Percentiles rank a stretch among this genome's conserved stretches.
These are phyloP conservation scores for Paracamarosporium sp. DNA, from an alignment of 2,329 filamentous ascomycete genomes.

Conservation along the genomic window DNA sequence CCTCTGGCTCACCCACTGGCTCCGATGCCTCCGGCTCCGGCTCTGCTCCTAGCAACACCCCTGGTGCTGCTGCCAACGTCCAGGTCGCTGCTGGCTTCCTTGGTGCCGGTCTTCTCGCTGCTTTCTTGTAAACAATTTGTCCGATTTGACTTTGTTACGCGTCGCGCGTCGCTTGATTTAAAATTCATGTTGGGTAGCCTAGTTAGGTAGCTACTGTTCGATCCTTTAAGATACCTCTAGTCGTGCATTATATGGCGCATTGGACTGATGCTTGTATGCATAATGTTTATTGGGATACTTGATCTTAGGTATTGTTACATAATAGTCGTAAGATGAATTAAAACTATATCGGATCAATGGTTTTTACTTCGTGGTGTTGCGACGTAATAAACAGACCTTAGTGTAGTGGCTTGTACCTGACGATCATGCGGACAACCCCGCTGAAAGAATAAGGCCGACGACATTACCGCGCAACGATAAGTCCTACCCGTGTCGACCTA, in stretches of 20 bases:
- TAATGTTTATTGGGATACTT: background rate
- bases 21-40: conserved; percentile 18
- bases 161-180: conserved; percentile 3
- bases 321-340: conserved; percentile 2
- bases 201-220: conserved; percentile 17
- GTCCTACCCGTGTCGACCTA: too few species aligned
- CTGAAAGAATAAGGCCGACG: too few species aligned
- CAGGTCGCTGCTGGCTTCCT: conserved; percentile 38
- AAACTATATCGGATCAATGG: background rate
- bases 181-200: conserved; percentile 3
- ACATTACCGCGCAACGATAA: too few species aligned
- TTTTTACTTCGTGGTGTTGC: background rate
- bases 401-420: background rate
- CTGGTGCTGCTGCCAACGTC: conserved; percentile 37
- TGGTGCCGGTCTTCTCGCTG: conserved; percentile 44
- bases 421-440: background rate
- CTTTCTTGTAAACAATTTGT: conserved; percentile 41
- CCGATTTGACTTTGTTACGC: conserved; percentile 17
- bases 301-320: background rate
- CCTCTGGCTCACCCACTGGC: conserved; percentile 5
- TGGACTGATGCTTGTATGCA: conserved; percentile 9
- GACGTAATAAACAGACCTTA: too few species aligned
- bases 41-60: conserved; percentile 20
- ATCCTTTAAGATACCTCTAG: conserved; percentile 41
- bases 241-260: conserved; percentile 31